Base-by-base conservation (phyloP, 192 early-diverging fungal genomes). In the Borealophlyctis nickersoniae region DNA sequence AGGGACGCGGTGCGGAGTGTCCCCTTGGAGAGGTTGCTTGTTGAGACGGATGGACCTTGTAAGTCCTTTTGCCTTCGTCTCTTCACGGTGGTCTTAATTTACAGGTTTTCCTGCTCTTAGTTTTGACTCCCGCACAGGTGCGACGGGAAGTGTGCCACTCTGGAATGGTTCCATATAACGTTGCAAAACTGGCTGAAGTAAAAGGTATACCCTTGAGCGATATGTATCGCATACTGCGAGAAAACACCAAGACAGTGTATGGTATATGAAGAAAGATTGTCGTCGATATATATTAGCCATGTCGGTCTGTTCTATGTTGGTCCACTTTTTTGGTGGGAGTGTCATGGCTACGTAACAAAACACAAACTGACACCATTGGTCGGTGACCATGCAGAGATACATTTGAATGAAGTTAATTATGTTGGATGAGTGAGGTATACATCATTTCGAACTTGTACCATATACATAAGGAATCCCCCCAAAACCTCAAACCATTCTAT, bases 21-120 rank as follows among this genome's bases (percentile, higher is more conserved):
- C 9, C 55, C 60, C 5, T 26, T 62, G 19, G 52, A 62, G 16
- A 11, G 39, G 52, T 19, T 62, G 19, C 29, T 62, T 5, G 22
- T 62, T 5, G 60, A 62, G 26, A 62, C 60, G 4, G 60, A 62
- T 30, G 45, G 49, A 5, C 60, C 60, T 19, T 62, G 49, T 57
- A 27, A 45, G 39, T 45, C 19, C 19, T 45, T 19, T 19, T 45
- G 7, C 9, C 7, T 45, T 45, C 19, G n/a, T 45, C 19, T 7
- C 39, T 45, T 45, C 9, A 45, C 39, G 7, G 7, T 45, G 7
- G 9, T 19, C 39, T 13, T 45, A 7, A 13, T 19, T 13, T 45
- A 7, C 7, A 19, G 9, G 7, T 45, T 13, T 45, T 7, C 7
- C 7, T 45, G 9, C 39, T 7, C 19, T 19, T 19, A 45, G 39